These are phyloP conservation scores for Trichoderma atrobrunneum DNA, from an alignment of 2,329 filamentous ascomycete species.

Conservation along the genomic window DNA sequence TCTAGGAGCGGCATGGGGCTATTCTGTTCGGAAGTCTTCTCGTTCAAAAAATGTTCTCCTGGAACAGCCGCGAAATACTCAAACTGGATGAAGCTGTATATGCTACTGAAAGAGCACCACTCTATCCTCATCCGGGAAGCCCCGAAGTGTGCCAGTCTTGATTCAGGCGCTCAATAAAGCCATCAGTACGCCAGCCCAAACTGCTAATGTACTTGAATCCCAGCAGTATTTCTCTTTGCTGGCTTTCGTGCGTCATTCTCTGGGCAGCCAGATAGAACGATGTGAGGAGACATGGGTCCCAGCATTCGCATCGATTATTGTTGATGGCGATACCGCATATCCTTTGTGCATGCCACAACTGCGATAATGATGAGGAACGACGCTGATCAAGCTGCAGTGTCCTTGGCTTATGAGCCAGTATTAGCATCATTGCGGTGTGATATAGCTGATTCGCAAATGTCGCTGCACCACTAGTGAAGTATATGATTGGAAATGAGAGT, in stretches of 20 bases:
- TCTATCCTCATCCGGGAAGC: too few relatives aligned
- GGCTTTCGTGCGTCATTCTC: not conserved
- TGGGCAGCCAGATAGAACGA: not conserved
- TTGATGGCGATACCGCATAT: slow-evolving; percentile 1
- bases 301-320: slow-evolving; percentile 3
- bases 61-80: not conserved
- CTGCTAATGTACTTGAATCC: not conserved
- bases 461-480: not conserved
- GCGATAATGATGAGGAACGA: not conserved
- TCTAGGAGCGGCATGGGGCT: slow-evolving; percentile 43
- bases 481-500: not conserved
- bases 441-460: not conserved
- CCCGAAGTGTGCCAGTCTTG: not conserved
- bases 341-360: slow-evolving; percentile 5
- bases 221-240: not conserved
- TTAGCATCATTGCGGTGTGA: slow-evolving; percentile 1
- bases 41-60: not conserved
- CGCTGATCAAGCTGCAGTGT: slow-evolving; percentile 1
- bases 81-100: not conserved
- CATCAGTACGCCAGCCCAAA: not conserved
- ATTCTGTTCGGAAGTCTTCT: slow-evolving; percentile 20
- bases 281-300: slow-evolving; percentile 6
- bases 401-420: not conserved
- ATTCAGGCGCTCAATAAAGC: not conserved
- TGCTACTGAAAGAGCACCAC: too few relatives aligned